Conservation (phyloP, 768 basidiomycete species). For the Auricularia heimuer region DNA sequence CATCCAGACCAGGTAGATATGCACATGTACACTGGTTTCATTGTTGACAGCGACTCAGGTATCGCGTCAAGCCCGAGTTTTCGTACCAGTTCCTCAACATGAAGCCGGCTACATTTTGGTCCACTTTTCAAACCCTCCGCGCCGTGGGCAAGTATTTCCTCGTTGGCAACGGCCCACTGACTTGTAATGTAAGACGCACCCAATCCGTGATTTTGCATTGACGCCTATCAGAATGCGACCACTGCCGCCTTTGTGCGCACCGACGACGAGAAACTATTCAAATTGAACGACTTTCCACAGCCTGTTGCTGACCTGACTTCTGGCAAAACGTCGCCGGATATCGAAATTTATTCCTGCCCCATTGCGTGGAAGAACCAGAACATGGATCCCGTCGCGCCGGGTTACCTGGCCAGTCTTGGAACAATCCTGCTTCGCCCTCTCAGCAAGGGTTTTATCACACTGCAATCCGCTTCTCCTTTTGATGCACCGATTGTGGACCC, state of each 20-base stretch:
- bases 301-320: neutral
- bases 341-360: neutral
- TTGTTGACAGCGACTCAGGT: too few relatives aligned
- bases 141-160: conserved; percentile 4
- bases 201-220: neutral
- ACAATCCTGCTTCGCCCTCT: conserved; percentile 29
- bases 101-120: neutral
- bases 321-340: neutral
- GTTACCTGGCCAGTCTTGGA: neutral
- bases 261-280: conserved; percentile 22
- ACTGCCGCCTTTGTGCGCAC: conserved; percentile 23
- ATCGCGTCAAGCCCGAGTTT: neutral
- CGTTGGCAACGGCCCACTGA: conserved; percentile 7
- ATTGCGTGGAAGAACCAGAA: neutral
- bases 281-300: neutral
- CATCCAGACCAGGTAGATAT: neutral
- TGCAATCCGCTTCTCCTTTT: conserved; percentile 32
- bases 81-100: conserved; percentile 2
- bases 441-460: conserved; percentile 30
- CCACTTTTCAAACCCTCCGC: neutral
- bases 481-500: conserved; percentile 37
- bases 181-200: conserved; percentile 3
- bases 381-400: neutral
- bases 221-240: neutral
- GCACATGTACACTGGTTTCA: too few relatives aligned